A percentile compares a stretch with the other conserved stretches of the same genome.
Evolutionary conservation across 2,329 filamentous ascomycete genomes (phyloP).

Genomic region (Ophiosphaerella narmari): DNA sequence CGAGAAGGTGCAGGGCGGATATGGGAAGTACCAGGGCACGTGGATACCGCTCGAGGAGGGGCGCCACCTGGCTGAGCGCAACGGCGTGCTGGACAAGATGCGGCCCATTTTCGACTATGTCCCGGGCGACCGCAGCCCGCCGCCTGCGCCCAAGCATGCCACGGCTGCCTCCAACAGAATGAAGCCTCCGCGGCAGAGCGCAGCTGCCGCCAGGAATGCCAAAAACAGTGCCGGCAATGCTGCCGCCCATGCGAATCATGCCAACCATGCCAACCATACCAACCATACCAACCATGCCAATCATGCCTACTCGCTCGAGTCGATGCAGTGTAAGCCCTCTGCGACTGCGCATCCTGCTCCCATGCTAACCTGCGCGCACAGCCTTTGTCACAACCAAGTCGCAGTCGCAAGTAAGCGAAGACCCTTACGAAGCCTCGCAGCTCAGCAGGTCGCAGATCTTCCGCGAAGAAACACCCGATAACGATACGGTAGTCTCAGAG

Average conservation of each 20-base stretch:
- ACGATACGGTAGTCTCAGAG: slow-evolving; percentile 79
- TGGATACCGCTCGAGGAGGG: slow-evolving; percentile 92
- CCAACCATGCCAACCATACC: too few relatives aligned
- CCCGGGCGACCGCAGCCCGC: slow-evolving; percentile 83
- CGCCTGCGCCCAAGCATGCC: slow-evolving; percentile 89
- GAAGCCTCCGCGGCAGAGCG: slow-evolving; percentile 71
- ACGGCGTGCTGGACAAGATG: slow-evolving; percentile 83
- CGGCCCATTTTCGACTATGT: slow-evolving; percentile 87
- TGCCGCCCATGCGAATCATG: too few relatives aligned
- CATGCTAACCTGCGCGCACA: slow-evolving; percentile 14
- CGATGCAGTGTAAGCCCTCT: slow-evolving; percentile 29
- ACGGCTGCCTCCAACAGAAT: slow-evolving; percentile 73
- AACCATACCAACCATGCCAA: too few relatives aligned
- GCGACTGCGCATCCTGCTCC: neutral
- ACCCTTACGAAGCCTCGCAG: slow-evolving; percentile 67
- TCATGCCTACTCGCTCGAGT: slow-evolving; percentile 31
- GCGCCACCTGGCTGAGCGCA: slow-evolving; percentile 80
- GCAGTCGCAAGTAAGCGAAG: slow-evolving; percentile 55
- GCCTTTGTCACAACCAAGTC: slow-evolving; percentile 27
- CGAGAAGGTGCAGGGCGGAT: slow-evolving; percentile 97
- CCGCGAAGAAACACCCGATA: slow-evolving; percentile 82
- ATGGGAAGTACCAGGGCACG: slow-evolving; percentile 98
- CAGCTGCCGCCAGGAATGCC: slow-evolving; percentile 47
- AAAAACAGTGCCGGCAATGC: slow-evolving; percentile 19
- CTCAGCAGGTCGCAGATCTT: slow-evolving; percentile 60